phyloP scores from a whole-genome alignment of 1,139 yeast species.

The Geotrichum siamense region DNA sequence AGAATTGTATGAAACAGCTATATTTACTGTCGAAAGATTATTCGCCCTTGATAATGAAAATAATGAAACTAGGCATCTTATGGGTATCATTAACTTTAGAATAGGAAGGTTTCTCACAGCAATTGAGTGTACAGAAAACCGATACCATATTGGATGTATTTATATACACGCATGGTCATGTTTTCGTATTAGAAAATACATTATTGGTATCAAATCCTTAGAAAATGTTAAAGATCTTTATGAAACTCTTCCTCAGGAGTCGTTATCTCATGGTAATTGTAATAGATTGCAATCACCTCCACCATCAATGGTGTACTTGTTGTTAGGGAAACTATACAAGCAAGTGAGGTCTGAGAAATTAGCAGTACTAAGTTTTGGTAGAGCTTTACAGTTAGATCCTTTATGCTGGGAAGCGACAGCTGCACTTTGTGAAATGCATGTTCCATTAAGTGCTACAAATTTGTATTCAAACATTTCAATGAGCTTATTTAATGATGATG shows the following conservation, averaged over 20 bases:
- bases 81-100: conserved; percentile 54
- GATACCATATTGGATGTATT: conserved; percentile 60
- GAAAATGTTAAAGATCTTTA: conserved; percentile 20
- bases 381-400: conserved; percentile 66
- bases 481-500: not conserved
- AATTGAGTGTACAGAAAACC: conserved; percentile 28
- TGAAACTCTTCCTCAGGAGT: conserved; percentile 4
- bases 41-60: conserved; percentile 48
- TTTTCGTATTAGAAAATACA: conserved; percentile 46
- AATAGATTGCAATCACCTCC: conserved; percentile 14
- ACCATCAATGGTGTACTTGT: conserved; percentile 41
- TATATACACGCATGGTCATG: conserved; percentile 64
- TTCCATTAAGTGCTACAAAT: conserved; percentile 53
- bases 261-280: not conserved
- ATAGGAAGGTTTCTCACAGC: conserved; percentile 55
- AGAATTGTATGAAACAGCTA: conserved; percentile 64
- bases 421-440: conserved; percentile 53
- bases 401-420: conserved; percentile 83
- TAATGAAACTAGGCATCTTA: conserved; percentile 53
- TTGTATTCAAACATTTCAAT: conserved; percentile 40
- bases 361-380: conserved; percentile 60
- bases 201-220: conserved; percentile 62
- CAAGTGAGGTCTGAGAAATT: conserved; percentile 51
- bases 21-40: conserved; percentile 71
- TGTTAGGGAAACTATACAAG: conserved; percentile 64